Percentiles rank a stretch among this genome's conserved stretches.
Conservation (phyloP, 108 stramenopile genomes). For the Craspedostauros australis region DNA sequence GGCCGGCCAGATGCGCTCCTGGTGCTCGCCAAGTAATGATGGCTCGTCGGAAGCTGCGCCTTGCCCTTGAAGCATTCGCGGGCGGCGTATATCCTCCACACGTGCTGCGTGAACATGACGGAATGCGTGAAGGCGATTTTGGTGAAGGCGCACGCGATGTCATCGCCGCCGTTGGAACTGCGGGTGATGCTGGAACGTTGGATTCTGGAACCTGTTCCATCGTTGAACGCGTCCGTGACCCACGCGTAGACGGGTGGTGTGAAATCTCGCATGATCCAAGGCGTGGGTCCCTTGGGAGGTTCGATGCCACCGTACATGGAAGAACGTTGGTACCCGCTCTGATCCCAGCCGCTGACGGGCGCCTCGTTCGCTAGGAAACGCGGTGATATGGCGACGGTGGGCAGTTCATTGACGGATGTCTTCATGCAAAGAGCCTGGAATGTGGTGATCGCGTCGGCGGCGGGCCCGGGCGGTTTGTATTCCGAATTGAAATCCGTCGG, state of each 20-base stretch:
- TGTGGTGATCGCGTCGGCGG: conserved; percentile 9
- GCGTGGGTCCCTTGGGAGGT: conserved; percentile 64
- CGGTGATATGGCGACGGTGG: conserved; percentile 54
- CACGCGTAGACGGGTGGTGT: conserved; percentile 63
- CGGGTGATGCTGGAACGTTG: conserved; percentile 7
- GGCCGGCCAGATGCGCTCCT: conserved; percentile 50
- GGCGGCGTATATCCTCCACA: conserved; percentile 55
- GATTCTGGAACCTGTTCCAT: background rate
- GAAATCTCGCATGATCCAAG: conserved; percentile 70
- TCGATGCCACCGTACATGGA: conserved; percentile 58
- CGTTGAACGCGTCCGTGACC: conserved; percentile 34
- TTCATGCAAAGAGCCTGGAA: conserved; percentile 44
- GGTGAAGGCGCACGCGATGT: background rate
- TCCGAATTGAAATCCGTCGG: conserved; percentile 60
- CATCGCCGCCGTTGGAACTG: conserved; percentile 4
- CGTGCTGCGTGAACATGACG: conserved; percentile 46
- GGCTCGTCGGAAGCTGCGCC: conserved; percentile 9
- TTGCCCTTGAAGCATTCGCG: conserved; percentile 1
- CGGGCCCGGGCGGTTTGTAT: conserved; percentile 26
- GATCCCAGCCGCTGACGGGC: conserved; percentile 36
- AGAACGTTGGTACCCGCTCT: conserved; percentile 56
- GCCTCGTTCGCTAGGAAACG: conserved; percentile 33
- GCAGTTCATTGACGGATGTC: conserved; percentile 38
- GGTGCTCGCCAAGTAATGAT: conserved; percentile 50
- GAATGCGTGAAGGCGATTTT: conserved; percentile 45